Percentiles rank a stretch among this genome's conserved stretches.
Evolutionary conservation across 176 grass and related monocot genomes (phyloP).

Genomic region (Rhynchospora pubera): DNA sequence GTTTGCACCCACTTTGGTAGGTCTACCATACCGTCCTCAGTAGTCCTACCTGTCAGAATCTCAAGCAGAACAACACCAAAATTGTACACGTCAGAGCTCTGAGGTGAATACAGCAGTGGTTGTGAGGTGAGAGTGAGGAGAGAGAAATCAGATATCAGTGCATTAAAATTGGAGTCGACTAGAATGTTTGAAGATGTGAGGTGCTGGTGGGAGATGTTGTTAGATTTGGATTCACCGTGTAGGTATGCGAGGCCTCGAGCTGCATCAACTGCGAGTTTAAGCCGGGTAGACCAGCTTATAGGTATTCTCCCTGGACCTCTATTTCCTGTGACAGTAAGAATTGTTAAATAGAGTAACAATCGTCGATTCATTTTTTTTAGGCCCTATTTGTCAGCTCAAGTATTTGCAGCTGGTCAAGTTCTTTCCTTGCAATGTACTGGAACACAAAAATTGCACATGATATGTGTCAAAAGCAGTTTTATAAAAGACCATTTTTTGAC

Average conservation of each 20-base stretch:
- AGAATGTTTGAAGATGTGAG: slow-evolving; percentile 86
- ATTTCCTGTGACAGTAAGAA: slow-evolving; percentile 37
- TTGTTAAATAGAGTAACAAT: slow-evolving; percentile 3
- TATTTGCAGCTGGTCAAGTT: not conserved
- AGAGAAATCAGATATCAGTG: slow-evolving; percentile 64
- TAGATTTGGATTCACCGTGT: slow-evolving; percentile 37
- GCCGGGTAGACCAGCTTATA: slow-evolving; percentile 56
- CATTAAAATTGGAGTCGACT: slow-evolving; percentile 39
- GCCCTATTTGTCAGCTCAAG: not conserved
- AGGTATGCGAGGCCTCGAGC: slow-evolving; percentile 77
- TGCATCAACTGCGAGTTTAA: slow-evolving; percentile 68
- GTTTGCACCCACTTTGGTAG: slow-evolving; percentile 52
- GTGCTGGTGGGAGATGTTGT: slow-evolving; percentile 50
- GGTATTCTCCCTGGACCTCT: slow-evolving; percentile 69
- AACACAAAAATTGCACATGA: not conserved
- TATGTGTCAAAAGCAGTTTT: not conserved
- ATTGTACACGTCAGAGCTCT: slow-evolving; percentile 50
- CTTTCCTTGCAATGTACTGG: not conserved
- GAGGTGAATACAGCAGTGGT: slow-evolving; percentile 6
- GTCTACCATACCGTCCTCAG: slow-evolving; percentile 34
- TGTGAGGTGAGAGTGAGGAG: slow-evolving; percentile 55
- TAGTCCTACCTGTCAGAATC: slow-evolving; percentile 54
- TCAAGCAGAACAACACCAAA: slow-evolving; percentile 78
- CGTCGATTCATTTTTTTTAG: not conserved
- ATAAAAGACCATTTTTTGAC: not conserved